Base-by-base conservation (phyloP, 176 grass and related monocot genomes). In the Cenchrus fungigraminus region DNA sequence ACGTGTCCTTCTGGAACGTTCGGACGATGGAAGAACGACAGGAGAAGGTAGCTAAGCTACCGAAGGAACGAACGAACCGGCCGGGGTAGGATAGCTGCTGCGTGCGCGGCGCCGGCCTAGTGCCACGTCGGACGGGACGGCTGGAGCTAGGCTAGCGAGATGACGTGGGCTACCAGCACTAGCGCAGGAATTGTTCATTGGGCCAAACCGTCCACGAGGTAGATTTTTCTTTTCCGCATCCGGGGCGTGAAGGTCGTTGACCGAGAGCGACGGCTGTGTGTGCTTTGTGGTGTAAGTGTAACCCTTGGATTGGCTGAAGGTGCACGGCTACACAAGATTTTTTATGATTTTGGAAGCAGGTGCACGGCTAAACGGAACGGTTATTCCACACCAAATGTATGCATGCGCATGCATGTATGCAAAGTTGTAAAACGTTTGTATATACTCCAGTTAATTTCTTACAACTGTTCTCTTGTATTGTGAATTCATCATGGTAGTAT, bases 1-100 rank as follows among this genome's bases (percentile, higher is more conserved):
- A 81, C 79, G 79, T 68, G 65, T 55, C 78, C 49, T 68, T 68
- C 64, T 81, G 63, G 47, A 80, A 80, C 78, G 78, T 80, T 80
- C 49, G 49, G 32, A 40, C 4, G 37, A 40, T 40, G 4, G 37
- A 40, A 40, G 37, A 40, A 40, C 3, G 4, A 40, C 37, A 40
- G 1, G 6, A 6, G 78, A 79, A 51, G 28, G 1, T 2, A 32
- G 31, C 45, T 29, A 22, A 32, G 31, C 45, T 29, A 22, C 62
- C 8, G 19, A 19, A 25, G 22, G 22, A 25, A 32, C 31, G 31
- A 2, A 50, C 49, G 49, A 47, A 71, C 19, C 15, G 64, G 37
- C 37, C 37, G 37, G 37, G 62, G 62, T 65, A 4, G 37, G 37
- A 40, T 40, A 40, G 16, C 6, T 40, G 31, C 64, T 40, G 31